Evolutionary conservation across 768 basidiomycete species (phyloP).

Genomic region (Candolleomyces efflorescens): DNA sequence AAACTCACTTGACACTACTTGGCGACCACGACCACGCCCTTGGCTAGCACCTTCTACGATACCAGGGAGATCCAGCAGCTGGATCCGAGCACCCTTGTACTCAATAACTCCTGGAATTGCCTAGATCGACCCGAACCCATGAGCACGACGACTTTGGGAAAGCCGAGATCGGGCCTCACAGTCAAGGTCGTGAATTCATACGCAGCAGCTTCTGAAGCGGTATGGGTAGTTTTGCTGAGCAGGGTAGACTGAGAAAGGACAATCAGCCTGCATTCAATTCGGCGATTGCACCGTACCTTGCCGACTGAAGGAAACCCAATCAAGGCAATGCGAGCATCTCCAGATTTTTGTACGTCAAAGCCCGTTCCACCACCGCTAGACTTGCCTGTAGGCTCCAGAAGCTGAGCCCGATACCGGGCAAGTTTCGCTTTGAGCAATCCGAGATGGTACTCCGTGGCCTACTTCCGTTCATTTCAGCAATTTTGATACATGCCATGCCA

Average conservation of each 20-base stretch:
- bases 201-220: constrained; percentile 81
- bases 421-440: constrained; percentile 93
- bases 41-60: constrained; percentile 93
- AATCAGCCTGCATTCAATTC: not conserved
- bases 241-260: constrained; percentile 67
- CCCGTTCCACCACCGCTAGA: constrained; percentile 77
- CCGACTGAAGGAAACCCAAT: constrained; percentile 98
- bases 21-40: constrained; percentile 88
- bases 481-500: constrained; percentile 4
- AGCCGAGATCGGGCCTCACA: constrained; percentile 32
- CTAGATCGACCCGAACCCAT: constrained; percentile 26
- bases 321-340: constrained; percentile 86
- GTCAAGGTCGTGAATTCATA: constrained; percentile 96
- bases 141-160: not conserved
- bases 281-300: constrained; percentile 43
- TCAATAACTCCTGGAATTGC: constrained; percentile 98
- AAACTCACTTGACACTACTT: constrained; percentile 83
- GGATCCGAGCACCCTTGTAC: constrained; percentile 88
- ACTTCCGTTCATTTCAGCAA: constrained; percentile 18
- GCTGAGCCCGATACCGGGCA: constrained; percentile 89
- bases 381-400: constrained; percentile 88
- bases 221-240: constrained; percentile 88
- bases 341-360: constrained; percentile 79
- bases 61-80: constrained; percentile 92
- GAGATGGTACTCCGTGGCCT: constrained; percentile 94